Percentiles rank a stretch among this genome's conserved stretches.
Conservation (phyloP, 768 basidiomycete species). For the Boletus reticuloceps region DNA sequence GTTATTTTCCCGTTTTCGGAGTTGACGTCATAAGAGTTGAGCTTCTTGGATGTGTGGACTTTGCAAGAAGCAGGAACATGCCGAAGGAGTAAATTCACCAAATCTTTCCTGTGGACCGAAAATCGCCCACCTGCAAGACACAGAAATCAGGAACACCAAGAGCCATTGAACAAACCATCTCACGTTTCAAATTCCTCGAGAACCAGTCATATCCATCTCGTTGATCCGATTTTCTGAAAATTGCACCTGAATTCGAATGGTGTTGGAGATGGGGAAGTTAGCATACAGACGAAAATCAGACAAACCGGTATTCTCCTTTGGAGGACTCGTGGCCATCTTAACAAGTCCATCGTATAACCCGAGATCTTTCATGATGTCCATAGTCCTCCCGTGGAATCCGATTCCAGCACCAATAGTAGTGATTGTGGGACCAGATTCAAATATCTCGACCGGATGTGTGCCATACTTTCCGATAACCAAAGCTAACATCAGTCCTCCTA, state of each 20-base stretch:
- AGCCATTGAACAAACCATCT: background rate
- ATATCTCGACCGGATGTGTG: conserved; percentile 36
- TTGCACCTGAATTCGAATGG: conserved; percentile 13
- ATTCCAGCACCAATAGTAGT: conserved; percentile 46
- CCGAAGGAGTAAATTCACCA: conserved; percentile 32
- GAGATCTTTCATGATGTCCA: conserved; percentile 38
- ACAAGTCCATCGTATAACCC: conserved; percentile 37
- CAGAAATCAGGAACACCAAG: background rate
- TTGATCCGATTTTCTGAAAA: conserved; percentile 36
- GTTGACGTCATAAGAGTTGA: conserved; percentile 28
- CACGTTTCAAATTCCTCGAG: conserved; percentile 24
- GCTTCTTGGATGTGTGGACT: conserved; percentile 35
- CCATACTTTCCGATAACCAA: conserved; percentile 26
- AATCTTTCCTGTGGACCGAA: conserved; percentile 37
- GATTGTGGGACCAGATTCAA: conserved; percentile 40
- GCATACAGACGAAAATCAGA: background rate
- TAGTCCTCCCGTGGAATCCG: conserved; percentile 45
- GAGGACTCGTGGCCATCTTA: conserved; percentile 12
- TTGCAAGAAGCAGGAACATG: conserved; percentile 27
- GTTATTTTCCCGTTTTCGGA: conserved; percentile 23
- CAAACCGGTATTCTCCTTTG: conserved; percentile 22
- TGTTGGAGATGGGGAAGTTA: background rate
- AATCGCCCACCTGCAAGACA: conserved; percentile 21
- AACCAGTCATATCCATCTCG: conserved; percentile 30
- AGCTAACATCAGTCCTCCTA: conserved; percentile 37